A percentile compares a stretch with the other conserved stretches of the same genome.
Conservation (phyloP, 768 basidiomycete genomes). For the Lactifluus piperatus region DNA sequence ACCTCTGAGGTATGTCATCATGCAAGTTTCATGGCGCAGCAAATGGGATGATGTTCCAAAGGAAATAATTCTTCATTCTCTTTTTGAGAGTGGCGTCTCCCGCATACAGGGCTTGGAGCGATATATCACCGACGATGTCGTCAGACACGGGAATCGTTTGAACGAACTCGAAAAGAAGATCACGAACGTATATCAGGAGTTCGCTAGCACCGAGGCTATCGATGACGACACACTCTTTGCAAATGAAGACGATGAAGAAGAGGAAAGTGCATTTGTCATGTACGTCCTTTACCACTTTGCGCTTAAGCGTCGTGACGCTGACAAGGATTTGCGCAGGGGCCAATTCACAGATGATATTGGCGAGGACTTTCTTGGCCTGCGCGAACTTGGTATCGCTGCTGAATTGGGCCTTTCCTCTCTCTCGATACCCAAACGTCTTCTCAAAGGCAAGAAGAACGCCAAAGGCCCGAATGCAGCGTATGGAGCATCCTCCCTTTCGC, state of each 20-base stretch:
- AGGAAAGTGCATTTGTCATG: conserved; percentile 61
- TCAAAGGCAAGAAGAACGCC: conserved; percentile 43
- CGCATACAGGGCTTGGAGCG: conserved; percentile 72
- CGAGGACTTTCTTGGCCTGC: conserved; percentile 88
- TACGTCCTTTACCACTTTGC: conserved; percentile 26
- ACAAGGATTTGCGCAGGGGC: conserved; percentile 39
- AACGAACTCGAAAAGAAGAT: conserved; percentile 82
- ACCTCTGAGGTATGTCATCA: conserved; percentile 60
- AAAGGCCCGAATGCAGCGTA: conserved; percentile 38
- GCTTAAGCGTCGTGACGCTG: not conserved
- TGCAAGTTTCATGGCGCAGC: not conserved
- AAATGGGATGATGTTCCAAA: conserved; percentile 27
- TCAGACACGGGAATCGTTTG: conserved; percentile 70
- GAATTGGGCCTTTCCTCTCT: conserved; percentile 77
- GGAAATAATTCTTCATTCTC: conserved; percentile 89
- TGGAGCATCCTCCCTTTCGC: conserved; percentile 25
- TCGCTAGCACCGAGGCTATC: conserved; percentile 39
- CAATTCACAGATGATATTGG: conserved; percentile 83
- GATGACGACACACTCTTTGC: conserved; percentile 57
- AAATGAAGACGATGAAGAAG: conserved; percentile 47
- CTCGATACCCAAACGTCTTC: conserved; percentile 66
- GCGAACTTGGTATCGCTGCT: conserved; percentile 78
- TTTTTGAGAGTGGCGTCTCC: conserved; percentile 83
- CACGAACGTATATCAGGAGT: conserved; percentile 69
- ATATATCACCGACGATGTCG: conserved; percentile 83